Evolutionary conservation across 2,329 filamentous ascomycete species (phyloP).

Genomic region (Juglanconis juglandina): DNA sequence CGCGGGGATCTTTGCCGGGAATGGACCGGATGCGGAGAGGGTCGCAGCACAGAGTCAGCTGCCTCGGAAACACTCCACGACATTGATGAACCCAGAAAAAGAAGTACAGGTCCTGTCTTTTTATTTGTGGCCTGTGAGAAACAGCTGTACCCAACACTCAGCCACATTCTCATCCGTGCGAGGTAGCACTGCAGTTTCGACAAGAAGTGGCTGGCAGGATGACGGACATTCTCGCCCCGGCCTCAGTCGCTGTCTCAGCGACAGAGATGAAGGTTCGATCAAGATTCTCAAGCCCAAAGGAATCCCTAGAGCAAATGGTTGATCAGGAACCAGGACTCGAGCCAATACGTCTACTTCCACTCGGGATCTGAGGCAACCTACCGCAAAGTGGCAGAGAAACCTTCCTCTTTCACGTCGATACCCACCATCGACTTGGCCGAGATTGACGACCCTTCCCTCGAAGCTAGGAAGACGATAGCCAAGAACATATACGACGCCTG

Average conservation of each 20-base stretch:
- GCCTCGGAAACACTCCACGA: too few species aligned
- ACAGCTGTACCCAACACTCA: too few species aligned
- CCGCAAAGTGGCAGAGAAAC: constrained; percentile 25
- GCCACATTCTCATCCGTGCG: too few species aligned
- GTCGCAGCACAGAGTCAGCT: background rate
- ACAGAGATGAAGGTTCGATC: background rate
- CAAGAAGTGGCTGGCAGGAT: background rate
- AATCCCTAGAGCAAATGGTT: background rate
- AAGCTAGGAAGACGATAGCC: constrained; percentile 23
- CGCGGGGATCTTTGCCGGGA: background rate
- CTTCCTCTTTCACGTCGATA: constrained; percentile 29
- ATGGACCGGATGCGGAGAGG: background rate
- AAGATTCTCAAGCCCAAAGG: background rate
- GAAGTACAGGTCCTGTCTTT: too few species aligned
- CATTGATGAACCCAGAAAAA: too few species aligned
- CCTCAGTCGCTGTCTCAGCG: background rate
- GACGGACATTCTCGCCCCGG: background rate
- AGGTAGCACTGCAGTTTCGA: too few species aligned
- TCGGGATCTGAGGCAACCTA: constrained; percentile 30
- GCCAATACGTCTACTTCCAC: constrained; percentile 30
- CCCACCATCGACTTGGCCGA: constrained; percentile 29
- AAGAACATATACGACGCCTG: constrained; percentile 25
- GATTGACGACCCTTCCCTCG: constrained; percentile 22
- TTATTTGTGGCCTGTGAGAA: too few species aligned
- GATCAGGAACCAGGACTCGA: constrained; percentile 11